A percentile compares a stretch with the other conserved stretches of the same genome.
Conservation (phyloP, 805 yeast genomes). For the Wickerhamomyces canadensis region DNA sequence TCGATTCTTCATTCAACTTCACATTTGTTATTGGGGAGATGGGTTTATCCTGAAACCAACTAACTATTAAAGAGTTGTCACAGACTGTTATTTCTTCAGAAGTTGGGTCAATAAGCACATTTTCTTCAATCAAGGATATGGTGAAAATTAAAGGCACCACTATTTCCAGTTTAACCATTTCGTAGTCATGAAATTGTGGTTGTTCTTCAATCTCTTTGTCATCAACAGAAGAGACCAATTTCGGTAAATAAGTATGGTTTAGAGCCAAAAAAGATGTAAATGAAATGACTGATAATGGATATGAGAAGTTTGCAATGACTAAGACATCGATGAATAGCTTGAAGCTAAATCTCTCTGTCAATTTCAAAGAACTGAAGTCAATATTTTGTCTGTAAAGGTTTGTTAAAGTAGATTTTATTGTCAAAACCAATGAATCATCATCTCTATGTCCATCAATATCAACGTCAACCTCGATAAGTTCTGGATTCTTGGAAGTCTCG, state of each 20-base stretch:
- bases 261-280: constrained; percentile 79
- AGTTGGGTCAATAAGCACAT: constrained; percentile 77
- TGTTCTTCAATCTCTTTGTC: constrained; percentile 68
- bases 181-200: constrained; percentile 86
- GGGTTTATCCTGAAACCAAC: constrained; percentile 64
- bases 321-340: constrained; percentile 76
- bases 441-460: constrained; percentile 80
- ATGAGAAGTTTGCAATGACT: constrained; percentile 68
- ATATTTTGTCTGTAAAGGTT: constrained; percentile 47
- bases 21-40: constrained; percentile 69
- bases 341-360: constrained; percentile 72
- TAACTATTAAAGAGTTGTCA: constrained; percentile 73
- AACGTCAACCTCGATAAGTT: constrained; percentile 67
- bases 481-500: constrained; percentile 34
- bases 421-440: constrained; percentile 63
- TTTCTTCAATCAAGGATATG: constrained; percentile 64
- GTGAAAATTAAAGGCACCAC: constrained; percentile 76
- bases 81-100: constrained; percentile 83
- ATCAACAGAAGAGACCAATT: constrained; percentile 61
- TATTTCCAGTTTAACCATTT: constrained; percentile 54
- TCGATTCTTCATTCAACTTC: constrained; percentile 46
- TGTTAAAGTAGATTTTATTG: constrained; percentile 57
- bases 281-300: constrained; percentile 77
- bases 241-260: constrained; percentile 70
- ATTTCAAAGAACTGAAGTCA: constrained; percentile 45